Conservation (phyloP, 2,329 filamentous ascomycete genomes). For the Colletotrichum ledebouriae region DNA sequence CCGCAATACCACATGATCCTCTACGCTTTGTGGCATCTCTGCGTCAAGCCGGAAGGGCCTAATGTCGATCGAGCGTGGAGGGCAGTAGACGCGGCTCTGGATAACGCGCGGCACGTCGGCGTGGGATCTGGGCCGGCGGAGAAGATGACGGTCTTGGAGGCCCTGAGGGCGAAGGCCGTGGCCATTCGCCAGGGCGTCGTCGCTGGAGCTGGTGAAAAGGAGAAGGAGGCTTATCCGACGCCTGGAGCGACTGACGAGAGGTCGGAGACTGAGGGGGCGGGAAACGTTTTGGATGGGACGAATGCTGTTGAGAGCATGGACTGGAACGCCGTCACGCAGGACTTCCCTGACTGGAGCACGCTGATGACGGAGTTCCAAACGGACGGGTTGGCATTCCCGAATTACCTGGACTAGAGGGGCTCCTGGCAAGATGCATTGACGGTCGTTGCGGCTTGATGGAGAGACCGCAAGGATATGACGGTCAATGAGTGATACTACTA, state of each 20-base stretch:
- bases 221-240: constrained; percentile 22
- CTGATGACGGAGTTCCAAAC: constrained; percentile 49
- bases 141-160: constrained; percentile 51
- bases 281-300: neutral
- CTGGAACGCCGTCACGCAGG: constrained; percentile 31
- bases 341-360: constrained; percentile 48
- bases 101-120: constrained; percentile 24
- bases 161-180: constrained; percentile 49
- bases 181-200: constrained; percentile 42
- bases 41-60: constrained; percentile 52
- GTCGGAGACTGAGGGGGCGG: neutral
- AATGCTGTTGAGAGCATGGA: constrained; percentile 25
- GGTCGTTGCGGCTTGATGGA: no score
- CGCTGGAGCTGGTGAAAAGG: neutral
- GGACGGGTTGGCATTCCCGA: constrained; percentile 45
- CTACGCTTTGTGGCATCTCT: constrained; percentile 59
- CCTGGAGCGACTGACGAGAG: constrained; percentile 15
- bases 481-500: no score
- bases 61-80: constrained; percentile 52
- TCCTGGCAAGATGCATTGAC: neutral
- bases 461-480: no score
- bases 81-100: constrained; percentile 41
- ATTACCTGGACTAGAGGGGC: constrained; percentile 25
- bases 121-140: constrained; percentile 42
- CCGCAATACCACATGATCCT: constrained; percentile 60